Evolutionary conservation across 1,139 yeast genomes (phyloP), one percentile per base, ranked within the genome.

Genomic region (Meyerozyma guilliermondii): DNA sequence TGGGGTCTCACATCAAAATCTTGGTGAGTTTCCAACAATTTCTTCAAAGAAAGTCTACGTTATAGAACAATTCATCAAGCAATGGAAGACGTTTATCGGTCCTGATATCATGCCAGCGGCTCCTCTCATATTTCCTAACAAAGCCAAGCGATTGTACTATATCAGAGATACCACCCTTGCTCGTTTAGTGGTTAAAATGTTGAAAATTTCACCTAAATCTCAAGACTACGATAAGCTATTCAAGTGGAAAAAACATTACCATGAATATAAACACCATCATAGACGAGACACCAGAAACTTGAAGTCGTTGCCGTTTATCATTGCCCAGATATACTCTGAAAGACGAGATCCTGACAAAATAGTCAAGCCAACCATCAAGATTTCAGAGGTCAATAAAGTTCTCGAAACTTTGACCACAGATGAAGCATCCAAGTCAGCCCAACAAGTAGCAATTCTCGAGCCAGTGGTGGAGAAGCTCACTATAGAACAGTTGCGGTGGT

Each of bases 31-130:
- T 43, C 46, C 55, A 2, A 60, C 60, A 35, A 51, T 63, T 13
- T 50, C 66, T 39, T 53, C 65, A 40, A 55, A 64, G 52, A 60
- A 73, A 65, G 50, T 59, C 46, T 43, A 60, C 50, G 47, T 63
- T 58, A 41, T 71, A 65, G 45, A 62, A 50, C 50, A 59, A 13
- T 91, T 87, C 57, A 68, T 86, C 39, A 59, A 65, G 3, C 64
- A 74, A 20, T 89, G 89, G 83, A 68, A 82, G 43, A 63, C 66
- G 11, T 77, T 78, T 27, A 83, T 87, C 3, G 96, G 96, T 0
- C 59, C 70, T 27, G 81, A 89, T 57, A 71, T 88, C 5, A 82
- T 74, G 51, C 92, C 94, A 0, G 81, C 82, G 0, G 68, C 86
- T 11, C 64, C 81, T 31, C 65, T 89, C 37, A 67, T 81, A 3